phyloP scores from a whole-genome alignment of 2,329 filamentous ascomycete genomes.

The Penicillium occitanis region DNA sequence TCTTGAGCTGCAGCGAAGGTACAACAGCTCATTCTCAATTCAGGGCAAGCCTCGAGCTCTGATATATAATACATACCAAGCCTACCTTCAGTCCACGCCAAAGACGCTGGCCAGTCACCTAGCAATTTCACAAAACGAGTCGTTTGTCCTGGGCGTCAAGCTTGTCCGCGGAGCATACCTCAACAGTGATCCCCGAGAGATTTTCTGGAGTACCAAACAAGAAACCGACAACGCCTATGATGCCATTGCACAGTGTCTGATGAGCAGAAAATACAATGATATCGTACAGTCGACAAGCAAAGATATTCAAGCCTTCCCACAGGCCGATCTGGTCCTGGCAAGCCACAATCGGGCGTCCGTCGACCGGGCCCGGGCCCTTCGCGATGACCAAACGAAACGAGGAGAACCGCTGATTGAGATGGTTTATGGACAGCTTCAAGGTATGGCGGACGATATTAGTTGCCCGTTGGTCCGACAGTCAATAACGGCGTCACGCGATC shows the following conservation, averaged over 20 bases:
- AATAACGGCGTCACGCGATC: not conserved
- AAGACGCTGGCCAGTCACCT: constrained; percentile 62
- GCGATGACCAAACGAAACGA: constrained; percentile 44
- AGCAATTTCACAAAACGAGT: constrained; percentile 56
- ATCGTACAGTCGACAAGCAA: constrained; percentile 49
- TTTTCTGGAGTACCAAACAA: constrained; percentile 69
- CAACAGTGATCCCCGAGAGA: constrained; percentile 64
- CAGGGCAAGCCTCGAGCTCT: constrained; percentile 53
- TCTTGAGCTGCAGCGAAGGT: constrained; percentile 68
- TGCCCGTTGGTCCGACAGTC: constrained; percentile 50
- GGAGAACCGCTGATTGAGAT: constrained; percentile 48
- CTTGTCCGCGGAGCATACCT: constrained; percentile 74
- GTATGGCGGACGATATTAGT: constrained; percentile 61
- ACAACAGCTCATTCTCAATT: constrained; percentile 58
- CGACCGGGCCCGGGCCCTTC: constrained; percentile 49
- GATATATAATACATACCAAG: constrained; percentile 77
- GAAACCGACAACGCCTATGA: constrained; percentile 73
- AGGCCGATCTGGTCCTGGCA: constrained; percentile 67
- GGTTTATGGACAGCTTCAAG: constrained; percentile 57
- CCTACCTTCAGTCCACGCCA: constrained; percentile 67
- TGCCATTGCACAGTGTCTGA: constrained; percentile 63
- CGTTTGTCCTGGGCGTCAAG: constrained; percentile 69
- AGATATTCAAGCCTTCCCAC: constrained; percentile 48
- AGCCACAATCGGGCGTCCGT: constrained; percentile 79
- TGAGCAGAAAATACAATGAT: constrained; percentile 60